phyloP scores from a whole-genome alignment of 2,329 filamentous ascomycete species.

The Fusarium tuaranense region DNA sequence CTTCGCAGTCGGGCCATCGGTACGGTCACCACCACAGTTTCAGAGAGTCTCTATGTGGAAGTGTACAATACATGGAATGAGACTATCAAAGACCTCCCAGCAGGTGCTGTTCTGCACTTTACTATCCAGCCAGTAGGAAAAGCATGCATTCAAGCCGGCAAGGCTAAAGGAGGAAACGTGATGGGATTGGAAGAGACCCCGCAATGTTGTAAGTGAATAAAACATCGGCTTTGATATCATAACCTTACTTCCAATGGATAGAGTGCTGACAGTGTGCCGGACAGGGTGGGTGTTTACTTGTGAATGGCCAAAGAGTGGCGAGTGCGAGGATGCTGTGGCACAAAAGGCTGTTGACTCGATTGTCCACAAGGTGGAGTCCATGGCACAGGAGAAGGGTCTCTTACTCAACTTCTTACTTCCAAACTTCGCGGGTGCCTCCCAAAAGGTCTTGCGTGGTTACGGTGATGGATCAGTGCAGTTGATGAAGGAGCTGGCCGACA shows the following conservation, averaged over 20 bases:
- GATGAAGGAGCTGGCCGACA: neutral
- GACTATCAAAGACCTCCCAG: neutral
- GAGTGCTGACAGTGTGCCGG: neutral
- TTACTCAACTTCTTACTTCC: neutral
- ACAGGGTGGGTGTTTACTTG: conserved; percentile 1
- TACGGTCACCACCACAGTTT: neutral
- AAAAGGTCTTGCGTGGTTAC: neutral
- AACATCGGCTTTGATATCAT: too few relatives aligned
- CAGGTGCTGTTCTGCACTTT: neutral
- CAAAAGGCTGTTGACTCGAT: neutral
- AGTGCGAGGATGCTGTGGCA: neutral
- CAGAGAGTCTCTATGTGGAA: neutral
- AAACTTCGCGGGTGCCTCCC: neutral
- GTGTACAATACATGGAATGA: neutral
- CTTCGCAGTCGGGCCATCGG: neutral
- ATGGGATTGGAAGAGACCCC: neutral
- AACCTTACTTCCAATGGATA: neutral
- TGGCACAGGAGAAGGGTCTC: neutral
- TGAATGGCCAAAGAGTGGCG: neutral
- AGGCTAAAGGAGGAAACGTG: neutral
- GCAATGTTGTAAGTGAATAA: neutral
- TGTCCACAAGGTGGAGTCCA: neutral
- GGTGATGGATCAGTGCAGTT: neutral
- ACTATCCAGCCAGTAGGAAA: neutral
- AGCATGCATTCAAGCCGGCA: neutral